Evolutionary conservation across 2,329 filamentous ascomycete species (phyloP).

Genomic region (Blastomyces emzantsi): DNA sequence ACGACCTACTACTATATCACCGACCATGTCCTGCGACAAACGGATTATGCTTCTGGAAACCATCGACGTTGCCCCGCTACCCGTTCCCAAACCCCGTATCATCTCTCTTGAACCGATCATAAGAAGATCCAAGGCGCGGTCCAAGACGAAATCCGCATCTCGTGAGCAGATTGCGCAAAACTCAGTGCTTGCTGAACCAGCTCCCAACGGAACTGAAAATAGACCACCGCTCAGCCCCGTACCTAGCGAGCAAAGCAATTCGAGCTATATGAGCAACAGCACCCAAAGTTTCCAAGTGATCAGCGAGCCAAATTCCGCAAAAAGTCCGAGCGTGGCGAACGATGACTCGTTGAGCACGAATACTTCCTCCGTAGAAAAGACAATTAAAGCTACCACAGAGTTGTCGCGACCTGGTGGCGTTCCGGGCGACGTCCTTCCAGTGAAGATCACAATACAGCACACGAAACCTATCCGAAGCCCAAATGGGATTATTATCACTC

Average conservation of each 20-base stretch:
- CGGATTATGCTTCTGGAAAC: conserved; percentile 72
- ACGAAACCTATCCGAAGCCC: conserved; percentile 84
- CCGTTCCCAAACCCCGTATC: conserved; percentile 65
- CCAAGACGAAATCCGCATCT: conserved; percentile 39
- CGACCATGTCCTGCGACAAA: conserved; percentile 68
- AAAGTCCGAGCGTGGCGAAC: conserved; percentile 31
- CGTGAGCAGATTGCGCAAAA: conserved; percentile 38
- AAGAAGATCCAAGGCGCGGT: conserved; percentile 52
- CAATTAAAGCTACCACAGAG: conserved; percentile 79
- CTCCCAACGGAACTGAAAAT: conserved; percentile 7
- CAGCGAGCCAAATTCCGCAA: conserved; percentile 35
- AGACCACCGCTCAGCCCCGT: conserved; percentile 39
- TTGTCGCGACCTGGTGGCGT: conserved; percentile 74
- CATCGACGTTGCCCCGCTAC: conserved; percentile 71
- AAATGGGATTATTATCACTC: conserved; percentile 83
- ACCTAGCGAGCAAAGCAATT: conserved; percentile 61
- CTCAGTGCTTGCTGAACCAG: conserved; percentile 23
- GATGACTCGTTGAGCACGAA: conserved; percentile 45
- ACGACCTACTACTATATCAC: conserved; percentile 73
- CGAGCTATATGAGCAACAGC: conserved; percentile 60
- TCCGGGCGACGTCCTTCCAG: conserved; percentile 70
- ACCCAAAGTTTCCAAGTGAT: conserved; percentile 50
- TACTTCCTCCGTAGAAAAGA: conserved; percentile 56
- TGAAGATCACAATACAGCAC: conserved; percentile 76
- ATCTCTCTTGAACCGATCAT: conserved; percentile 83